Conservation (phyloP, 192 early-diverging fungal species). For the Coemansia erecta region DNA sequence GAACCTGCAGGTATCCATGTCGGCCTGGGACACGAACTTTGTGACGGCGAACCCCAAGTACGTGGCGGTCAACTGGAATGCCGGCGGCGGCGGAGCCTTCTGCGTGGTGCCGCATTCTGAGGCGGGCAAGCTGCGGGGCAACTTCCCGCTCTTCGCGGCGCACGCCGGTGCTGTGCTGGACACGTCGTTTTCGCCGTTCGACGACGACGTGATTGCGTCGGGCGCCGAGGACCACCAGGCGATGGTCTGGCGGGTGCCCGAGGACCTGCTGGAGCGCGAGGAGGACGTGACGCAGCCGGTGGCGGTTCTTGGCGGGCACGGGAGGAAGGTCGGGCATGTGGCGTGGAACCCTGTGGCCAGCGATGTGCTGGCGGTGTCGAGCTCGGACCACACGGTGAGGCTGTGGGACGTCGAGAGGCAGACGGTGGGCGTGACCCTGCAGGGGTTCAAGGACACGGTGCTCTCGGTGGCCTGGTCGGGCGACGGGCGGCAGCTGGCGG, state of each 20-base stretch:
- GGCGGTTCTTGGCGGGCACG: constrained; percentile 79
- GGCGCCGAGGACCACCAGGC: constrained; percentile 81
- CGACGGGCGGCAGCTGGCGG: constrained; percentile 80
- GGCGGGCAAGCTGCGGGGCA: constrained; percentile 83
- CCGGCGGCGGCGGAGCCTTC: constrained; percentile 92
- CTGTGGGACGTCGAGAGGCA: constrained; percentile 95
- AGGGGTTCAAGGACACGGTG: constrained; percentile 86
- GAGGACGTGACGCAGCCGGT: constrained; percentile 77
- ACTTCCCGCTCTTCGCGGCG: constrained; percentile 86
- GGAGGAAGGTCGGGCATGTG: constrained; percentile 96
- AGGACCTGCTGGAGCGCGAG: constrained; percentile 65
- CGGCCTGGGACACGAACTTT: constrained; percentile 98
- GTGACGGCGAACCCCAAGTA: constrained; percentile 90
- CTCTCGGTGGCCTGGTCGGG: constrained; percentile 90
- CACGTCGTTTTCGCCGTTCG: constrained; percentile 97
- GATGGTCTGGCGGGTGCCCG: constrained; percentile 95
- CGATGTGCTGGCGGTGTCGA: constrained; percentile 86
- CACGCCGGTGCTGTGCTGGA: constrained; percentile 95
- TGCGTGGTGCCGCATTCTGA: constrained; percentile 76
- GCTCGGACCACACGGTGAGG: constrained; percentile 82
- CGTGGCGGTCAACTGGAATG: constrained; percentile 77
- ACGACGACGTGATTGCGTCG: constrained; percentile 93
- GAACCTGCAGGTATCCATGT: constrained; percentile 83
- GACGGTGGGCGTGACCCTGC: constrained; percentile 69
- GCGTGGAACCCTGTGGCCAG: constrained; percentile 95